Evolutionary conservation across 1,284 basidiomycete genomes (phyloP).

Genomic region (Irpex sp.): DNA sequence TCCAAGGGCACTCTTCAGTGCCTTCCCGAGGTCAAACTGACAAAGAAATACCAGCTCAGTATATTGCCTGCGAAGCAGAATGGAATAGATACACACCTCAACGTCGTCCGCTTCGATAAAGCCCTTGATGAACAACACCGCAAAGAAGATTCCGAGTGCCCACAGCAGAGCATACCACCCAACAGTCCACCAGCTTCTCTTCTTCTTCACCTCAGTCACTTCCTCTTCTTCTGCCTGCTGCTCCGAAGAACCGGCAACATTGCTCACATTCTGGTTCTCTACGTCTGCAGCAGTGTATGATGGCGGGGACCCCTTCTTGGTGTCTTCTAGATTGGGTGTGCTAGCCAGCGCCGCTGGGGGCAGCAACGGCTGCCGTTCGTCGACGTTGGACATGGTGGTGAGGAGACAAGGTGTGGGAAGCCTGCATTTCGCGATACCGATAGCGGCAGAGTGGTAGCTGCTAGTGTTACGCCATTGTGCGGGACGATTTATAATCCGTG

Average conservation of each 20-base stretch:
- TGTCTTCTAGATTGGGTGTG: background rate
- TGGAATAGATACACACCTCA: constrained; percentile 41
- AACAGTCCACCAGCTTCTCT: constrained; percentile 26
- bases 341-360: constrained; percentile 4
- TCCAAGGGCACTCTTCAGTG: constrained; percentile 76
- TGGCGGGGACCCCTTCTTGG: background rate
- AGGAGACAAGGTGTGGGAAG: background rate
- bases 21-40: constrained; percentile 74
- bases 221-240: constrained; percentile 2
- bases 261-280: constrained; percentile 5
- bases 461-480: background rate
- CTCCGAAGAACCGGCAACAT: background rate
- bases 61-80: background rate
- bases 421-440: background rate
- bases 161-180: constrained; percentile 32
- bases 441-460: background rate
- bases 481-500: background rate
- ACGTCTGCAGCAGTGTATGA: constrained; percentile 3
- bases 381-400: constrained; percentile 8
- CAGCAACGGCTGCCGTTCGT: constrained; percentile 19
- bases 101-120: constrained; percentile 66
- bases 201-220: constrained; percentile 17
- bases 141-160: constrained; percentile 31
- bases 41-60: background rate
- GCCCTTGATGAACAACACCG: constrained; percentile 61